Base-by-base conservation (phyloP, 1,284 basidiomycete genomes). In the Cutaneotrichosporon cavernicola region DNA sequence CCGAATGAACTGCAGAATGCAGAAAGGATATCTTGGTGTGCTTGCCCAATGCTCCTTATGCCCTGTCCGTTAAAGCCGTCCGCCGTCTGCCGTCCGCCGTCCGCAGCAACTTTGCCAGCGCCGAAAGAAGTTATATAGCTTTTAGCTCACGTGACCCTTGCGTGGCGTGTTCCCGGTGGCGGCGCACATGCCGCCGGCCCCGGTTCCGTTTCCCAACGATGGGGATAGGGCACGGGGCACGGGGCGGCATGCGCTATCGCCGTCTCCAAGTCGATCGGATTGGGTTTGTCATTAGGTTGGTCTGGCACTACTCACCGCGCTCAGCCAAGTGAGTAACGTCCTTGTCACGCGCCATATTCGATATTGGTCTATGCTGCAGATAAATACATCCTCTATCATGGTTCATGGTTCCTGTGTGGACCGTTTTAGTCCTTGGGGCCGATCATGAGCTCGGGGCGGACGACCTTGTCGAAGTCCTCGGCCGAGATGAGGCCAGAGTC, bases 391-490 rank as follows among this genome's bases (percentile, higher is more conserved):
- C 34, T 36, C 34, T 36, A 36, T 36, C 11, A 8, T 36, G 11
- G 8, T 18, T 18, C 26, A 26, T 26, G 26, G 26, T 26, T 26
- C 26, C 26, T 26, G 26, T 26, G 26, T 3, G 2, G 26, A 26
- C 26, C 26, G 26, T 26, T 26, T 26, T 26, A 58, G 47, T 64
- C 59, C 21, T 53, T 43, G 63, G 63, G 63, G 53, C 53, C 63
- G 38, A 64, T 53, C 63, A 64, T 64, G 53, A 60, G 82, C 84
- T 99, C 95, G 59, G 97, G 97, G 68, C 92, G 87, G 69, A 99
- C 97, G 82, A 93, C 92, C 79, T 87, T 83, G 82, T 99, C 95
- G 81, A 99, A 99, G 80, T 97, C 92, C 79, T 97, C 92, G 4
- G 88, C 84, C 1, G 90, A 90, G 74, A 99, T 81, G 80, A 92